These are phyloP conservation scores for Trypanosoma scelopori DNA, from an alignment of 208 protist species.

Conservation along the genomic window DNA sequence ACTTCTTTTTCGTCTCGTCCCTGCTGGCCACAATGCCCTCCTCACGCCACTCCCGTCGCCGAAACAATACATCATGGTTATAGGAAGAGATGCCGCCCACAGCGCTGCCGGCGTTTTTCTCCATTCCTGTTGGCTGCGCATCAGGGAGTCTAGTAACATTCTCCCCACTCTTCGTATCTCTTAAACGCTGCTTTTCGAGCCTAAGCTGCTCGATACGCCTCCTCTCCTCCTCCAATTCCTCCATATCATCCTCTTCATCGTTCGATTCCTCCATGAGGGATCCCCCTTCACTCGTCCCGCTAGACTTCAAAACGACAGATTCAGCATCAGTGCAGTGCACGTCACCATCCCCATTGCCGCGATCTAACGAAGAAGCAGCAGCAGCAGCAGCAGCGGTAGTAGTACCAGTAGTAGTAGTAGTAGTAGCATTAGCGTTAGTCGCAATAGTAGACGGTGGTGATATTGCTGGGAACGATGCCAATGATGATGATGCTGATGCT, in stretches of 20 bases:
- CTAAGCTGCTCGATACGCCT: constrained; percentile 49
- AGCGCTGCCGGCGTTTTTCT: constrained; percentile 14
- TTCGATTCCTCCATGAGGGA: not conserved
- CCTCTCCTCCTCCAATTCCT: constrained; percentile 48
- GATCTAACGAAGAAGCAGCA: no score
- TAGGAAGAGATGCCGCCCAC: constrained; percentile 31
- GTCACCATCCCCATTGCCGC: not conserved
- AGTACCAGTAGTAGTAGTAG: not conserved
- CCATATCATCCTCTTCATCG: constrained; percentile 35
- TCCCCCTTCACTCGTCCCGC: not conserved
- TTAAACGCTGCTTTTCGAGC: constrained; percentile 25
- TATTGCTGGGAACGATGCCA: not conserved
- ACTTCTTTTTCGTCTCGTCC: constrained; percentile 37
- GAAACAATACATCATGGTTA: constrained; percentile 73
- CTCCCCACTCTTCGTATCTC: constrained; percentile 16
- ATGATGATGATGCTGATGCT: not conserved
- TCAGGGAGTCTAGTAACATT: not conserved
- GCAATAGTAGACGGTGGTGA: not conserved
- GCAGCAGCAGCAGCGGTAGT: no score
- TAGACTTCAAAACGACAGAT: not conserved
- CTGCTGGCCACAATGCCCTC: constrained; percentile 13
- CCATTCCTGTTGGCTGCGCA: not conserved
- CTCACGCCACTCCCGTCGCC: constrained; percentile 43
- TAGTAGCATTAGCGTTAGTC: not conserved
- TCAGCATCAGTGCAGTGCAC: constrained; percentile 9